Base-by-base conservation (phyloP, 345 rosid genomes). In the Lumnitzera littorea region DNA sequence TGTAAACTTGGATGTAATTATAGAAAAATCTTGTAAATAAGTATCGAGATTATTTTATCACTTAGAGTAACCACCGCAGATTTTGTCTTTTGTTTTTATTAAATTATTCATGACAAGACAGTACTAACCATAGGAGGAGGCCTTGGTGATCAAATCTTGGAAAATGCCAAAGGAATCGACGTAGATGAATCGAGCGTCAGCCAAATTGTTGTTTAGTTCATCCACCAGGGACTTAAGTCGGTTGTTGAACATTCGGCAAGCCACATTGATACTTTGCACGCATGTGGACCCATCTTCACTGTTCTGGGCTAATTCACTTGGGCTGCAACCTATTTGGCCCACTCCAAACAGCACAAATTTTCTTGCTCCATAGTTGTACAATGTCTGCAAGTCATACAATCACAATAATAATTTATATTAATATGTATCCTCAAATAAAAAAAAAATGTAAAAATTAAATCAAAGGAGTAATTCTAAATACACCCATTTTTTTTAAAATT, bases 251-350 rank as follows among this genome's bases (percentile, higher is more conserved):
- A 72, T 43, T 58, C 76, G 84, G 50, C 65, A 72, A 1, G 82
- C 84, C 11, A 43, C 24, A 51, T 82, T 82, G 31, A 82, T 72
- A 41, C 53, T 51, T 15, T 60, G 60, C 3, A 70, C 82, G 50
- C 87, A 74, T n/a, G 62, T 50, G 5, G 60, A 15, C 0, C 83
- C 81, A 56, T 68, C 81, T 8, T 56, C 70, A 29, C 79, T 73
- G 50, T 9, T 46, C 52, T 56, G 72, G 24, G 79, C 76, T 53
- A 80, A 13, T 27, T 61, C 71, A 41, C 65, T 74, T 16, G 83
- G 83, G 57, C 73, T 76, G 71, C 87, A 82, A 3, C 86, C 86
- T 4, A 81, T 60, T 23, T 62, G 79, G 7, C 81, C 81, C 56
- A 76, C 55, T 23, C 81, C 84, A 11, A 67, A 63, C 68, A 82